Evolutionary conservation across 352 stramenopile genomes (phyloP), one percentile per base, ranked within the genome.

Genomic region (Phytophthora megakarya): DNA sequence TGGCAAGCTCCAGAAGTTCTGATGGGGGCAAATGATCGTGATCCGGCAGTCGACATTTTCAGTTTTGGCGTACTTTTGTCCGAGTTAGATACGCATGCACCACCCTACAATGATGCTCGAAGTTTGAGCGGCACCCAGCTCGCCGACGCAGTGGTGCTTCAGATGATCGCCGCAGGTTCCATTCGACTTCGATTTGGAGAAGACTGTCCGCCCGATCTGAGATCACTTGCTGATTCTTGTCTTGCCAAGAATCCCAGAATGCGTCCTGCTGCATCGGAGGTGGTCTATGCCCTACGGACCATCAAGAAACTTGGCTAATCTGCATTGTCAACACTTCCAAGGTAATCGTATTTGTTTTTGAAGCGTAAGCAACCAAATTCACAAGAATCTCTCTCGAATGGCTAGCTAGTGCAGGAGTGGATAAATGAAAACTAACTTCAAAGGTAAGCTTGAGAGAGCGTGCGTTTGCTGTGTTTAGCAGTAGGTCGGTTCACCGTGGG

Each of bases 1-100:
- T 83, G 74, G 72, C 54, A 80, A 43, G 72, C 72, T 0, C 72
- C 74, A 2, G 74, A 83, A 61, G 69, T 83, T n/a, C 62, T 82
- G 13, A 69, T 66, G 19, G 71, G 71, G 3, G 49, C 26, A 40
- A 35, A 61, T 12, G 68, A 76, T 35, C 70, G 67, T 16, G 67
- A 64, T 23, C 51, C 61, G 11, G 54, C 67, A 3, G 60, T 73
- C 11, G 74, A 82, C 32, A 65, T 82, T 18, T 82, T 72, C 57
- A 73, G 64, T 16, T 79, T 79, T 49, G 73, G 70, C 6, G 73
- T 73, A 3, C 25, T 81, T 9, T 19, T 86, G 28, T 78, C 74
- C 3, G 76, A 86, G 57, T 39, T 86, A 12, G 74, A 80, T 28
- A 77, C 73, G 5, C 76, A 85, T 35, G 38, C 39, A 19, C 49